Evolutionary conservation across 1,139 yeast genomes (phyloP), one percentile per base, ranked within the genome.

Genomic region (Geotrichum reessii): DNA sequence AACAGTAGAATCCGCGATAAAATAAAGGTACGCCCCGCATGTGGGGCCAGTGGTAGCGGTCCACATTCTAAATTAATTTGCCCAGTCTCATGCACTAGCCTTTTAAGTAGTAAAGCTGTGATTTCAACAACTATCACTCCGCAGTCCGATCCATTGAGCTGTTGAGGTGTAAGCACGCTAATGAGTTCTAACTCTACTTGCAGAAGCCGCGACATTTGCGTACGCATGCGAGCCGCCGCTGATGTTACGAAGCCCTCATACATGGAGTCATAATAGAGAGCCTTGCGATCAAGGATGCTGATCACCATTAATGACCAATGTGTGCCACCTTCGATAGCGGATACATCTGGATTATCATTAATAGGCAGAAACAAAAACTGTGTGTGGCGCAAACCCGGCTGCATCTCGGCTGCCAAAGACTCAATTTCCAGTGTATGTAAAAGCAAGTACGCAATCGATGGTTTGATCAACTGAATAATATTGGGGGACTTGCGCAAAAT

Each of bases 101-200:
- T 69, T 7, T 75, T 67, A 21, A 80, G 60, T 37, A 81, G 64
- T 22, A 74, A 64, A 0, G 78, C 75, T 0, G 82, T 76, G 22
- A 79, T 70, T 55, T 79, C 80, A 62, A 86, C 79, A 7, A 87
- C 83, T 61, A 84, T 79, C 0, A 86, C 85, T 0, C 96, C 96
- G 72, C 95, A 87, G 67, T 88, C 96, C 55, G 79, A 82, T 0
- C 89, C 87, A 67, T 87, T 87, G 48, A 76, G 75, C 70, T 88
- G 95, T 66, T 86, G 95, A 0, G 95, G 95, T 0, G 89, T 79
- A 40, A 73, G 72, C 53, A 76, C 73, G 49, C 72, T 72, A 1
- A 60, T 59, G 46, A 61, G 65, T 22, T 27, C 47, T 12, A 50
- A 44, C 3, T 19, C 25, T 27, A 44, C 28, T 12, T 49, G 65